These are phyloP conservation scores for Oryza rufipogon DNA, from an alignment of 176 grass and related monocot genomes.

Conservation along the genomic window DNA sequence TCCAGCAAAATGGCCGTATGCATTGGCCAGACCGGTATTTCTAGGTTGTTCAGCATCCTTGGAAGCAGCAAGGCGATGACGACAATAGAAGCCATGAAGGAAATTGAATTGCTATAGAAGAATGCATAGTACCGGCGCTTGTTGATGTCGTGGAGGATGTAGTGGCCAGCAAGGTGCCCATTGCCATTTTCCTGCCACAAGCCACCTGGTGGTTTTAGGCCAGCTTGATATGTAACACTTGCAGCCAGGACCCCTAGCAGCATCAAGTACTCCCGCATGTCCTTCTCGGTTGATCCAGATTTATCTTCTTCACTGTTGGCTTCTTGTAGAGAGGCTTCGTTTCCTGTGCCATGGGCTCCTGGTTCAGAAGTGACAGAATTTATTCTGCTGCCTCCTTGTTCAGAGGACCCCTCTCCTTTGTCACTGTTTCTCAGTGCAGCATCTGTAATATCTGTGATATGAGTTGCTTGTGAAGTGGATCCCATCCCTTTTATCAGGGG, in stretches of 20 bases:
- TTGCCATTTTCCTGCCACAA: conserved; percentile 32
- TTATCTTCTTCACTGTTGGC: not conserved
- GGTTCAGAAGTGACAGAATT: not conserved
- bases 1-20: not conserved
- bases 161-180: conserved; percentile 27
- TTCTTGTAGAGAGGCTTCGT: not conserved
- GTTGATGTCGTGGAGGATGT: conserved; percentile 37
- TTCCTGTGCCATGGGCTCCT: not conserved
- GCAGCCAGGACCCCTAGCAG: conserved; percentile 46
- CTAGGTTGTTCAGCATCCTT: not conserved
- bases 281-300: not conserved
- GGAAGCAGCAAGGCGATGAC: conserved; percentile 37
- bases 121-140: conserved; percentile 39
- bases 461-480: not conserved
- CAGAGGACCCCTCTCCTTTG: not conserved
- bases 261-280: conserved; percentile 39
- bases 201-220: conserved; percentile 45
- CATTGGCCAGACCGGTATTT: not conserved
- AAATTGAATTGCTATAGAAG: conserved; percentile 45
- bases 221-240: conserved; percentile 48
- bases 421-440: not conserved
- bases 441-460: not conserved
- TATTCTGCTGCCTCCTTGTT: not conserved
- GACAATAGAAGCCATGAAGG: conserved; percentile 43
- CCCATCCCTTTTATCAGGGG: not conserved